Evolutionary conservation across 73 alveolate species (phyloP), one percentile per base, ranked within the genome.

Genomic region (Paramecium sonneborni): DNA sequence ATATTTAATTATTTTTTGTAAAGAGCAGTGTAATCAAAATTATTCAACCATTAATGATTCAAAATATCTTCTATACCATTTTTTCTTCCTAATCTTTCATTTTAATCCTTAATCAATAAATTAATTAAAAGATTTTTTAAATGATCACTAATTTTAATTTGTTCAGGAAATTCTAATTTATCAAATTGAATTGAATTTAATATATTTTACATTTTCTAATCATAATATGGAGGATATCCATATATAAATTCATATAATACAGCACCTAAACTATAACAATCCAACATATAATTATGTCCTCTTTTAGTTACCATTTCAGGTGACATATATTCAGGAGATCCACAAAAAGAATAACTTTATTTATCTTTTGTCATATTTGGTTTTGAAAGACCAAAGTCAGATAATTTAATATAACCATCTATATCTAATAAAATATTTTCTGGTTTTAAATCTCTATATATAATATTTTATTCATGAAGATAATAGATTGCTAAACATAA

Each of bases 311-410:
- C 93, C 98, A 97, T 96, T 85, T 97, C 99, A 7, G 99, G 99
- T 38, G 96, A 70, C 98, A 97, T 96, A 70, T 97, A 97, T 88
- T 96, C 97, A 21, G 99, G 99, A 6, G 98, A 96, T 20, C 99
- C 99, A 86, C 99, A 97, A 84, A 96, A 97, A 74, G 97, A 85
- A 76, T 92, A 68, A 86, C 88, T 85, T 9, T 57, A 46, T 24
- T 92, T 93, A 30, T 85, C 52, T 86, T 41, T 82, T 56, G 68
- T 72, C 30, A 35, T 58, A 18, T 52, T 85, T 12, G 52, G 69
- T 96, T 97, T 97, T 8, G 99, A 93, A 24, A 97, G 93, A n/a
- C 98, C 98, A 84, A 97, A 97, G 76, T 97, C 99, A 62, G 98
- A 95, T 12, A 93, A 57, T 18, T 82, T 91, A 3, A 93, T 48